phyloP scores from a whole-genome alignment of 129 eudicot species.

The Erigeron canadensis region DNA sequence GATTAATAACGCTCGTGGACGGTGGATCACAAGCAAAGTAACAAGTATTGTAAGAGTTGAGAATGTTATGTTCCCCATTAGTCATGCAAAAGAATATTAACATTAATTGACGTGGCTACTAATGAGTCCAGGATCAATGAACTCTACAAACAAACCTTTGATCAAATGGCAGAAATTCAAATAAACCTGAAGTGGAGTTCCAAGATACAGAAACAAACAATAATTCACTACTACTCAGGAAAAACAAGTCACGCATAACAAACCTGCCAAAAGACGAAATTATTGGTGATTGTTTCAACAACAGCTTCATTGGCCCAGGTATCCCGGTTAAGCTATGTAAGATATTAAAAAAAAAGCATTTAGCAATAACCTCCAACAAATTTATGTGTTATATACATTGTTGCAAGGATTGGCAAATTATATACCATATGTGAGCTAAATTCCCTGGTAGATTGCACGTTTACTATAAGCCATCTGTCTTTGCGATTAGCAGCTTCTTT shows the following conservation, averaged over 20 bases:
- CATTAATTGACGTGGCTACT: neutral
- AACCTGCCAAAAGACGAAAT: slow-evolving; percentile 94
- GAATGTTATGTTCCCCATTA: neutral
- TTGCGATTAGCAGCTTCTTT: slow-evolving; percentile 68
- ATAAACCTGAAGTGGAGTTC: too few species aligned
- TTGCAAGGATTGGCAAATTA: neutral
- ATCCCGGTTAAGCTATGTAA: slow-evolving; percentile 79
- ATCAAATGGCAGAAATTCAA: neutral
- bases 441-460: slow-evolving; percentile 73
- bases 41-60: neutral
- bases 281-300: slow-evolving; percentile 63
- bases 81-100: neutral
- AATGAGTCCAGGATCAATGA: neutral
- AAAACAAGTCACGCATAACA: too few species aligned
- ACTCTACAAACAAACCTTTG: neutral
- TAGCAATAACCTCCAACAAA: neutral
- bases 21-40: neutral
- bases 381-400: neutral
- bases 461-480: slow-evolving; percentile 78
- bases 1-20: neutral
- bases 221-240: too few species aligned
- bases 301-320: slow-evolving; percentile 94
- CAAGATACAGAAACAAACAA: too few species aligned
- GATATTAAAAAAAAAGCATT: slow-evolving; percentile 5
- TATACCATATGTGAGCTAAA: slow-evolving; percentile 88